Evolutionary conservation across 768 basidiomycete species (phyloP), one percentile per base, ranked within the genome.

Genomic region (Dioszegia hungarica): DNA sequence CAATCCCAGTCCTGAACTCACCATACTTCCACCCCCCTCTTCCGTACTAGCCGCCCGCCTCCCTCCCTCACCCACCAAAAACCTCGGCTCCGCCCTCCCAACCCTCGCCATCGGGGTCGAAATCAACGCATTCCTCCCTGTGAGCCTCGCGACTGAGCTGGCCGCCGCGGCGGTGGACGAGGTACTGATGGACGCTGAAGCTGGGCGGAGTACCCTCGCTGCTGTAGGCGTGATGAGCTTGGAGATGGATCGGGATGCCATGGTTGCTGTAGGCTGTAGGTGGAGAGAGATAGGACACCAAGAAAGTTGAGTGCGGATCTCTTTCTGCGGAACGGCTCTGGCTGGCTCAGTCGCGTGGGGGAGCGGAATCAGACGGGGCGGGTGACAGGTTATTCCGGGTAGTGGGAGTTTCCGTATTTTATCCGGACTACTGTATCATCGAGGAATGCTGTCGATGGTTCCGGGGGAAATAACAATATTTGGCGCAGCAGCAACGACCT

Each of bases 21-120:
- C 74, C 74, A 75, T 73, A 24, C 60, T 63, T 22, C 31, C 40
- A n/a, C 34, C 58, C 28, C 74, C 74, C 44, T 67, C 63, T 33
- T 75, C 73, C 5, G 59, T 62, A 22, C 59, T 62, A 40, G 72
- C 74, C 25, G 47, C 34, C 40, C 74, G 57, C 58, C 58, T 64
- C 44, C 59, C 64, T 19, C 55, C 62, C 12, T 63, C 64, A 19
- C n/a, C n/a, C n/a, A 75, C 65, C 51, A 70, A 54, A 34, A 55
- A 66, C 56, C 56, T 59, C 33, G 66, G 55, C 29, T 62, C 66
- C 15, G 58, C 56, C 57, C 74, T 59, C 5, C 63, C 56, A n/a
- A 73, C 72, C 38, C 67, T 49, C 25, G 74, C 72, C 24, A 68
- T 41, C 11, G 74, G 66, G 20, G 69, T 70, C 3, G 67, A 46